Percentiles rank a stretch among this genome's conserved stretches.
Conservation (phyloP, 1,284 basidiomycete genomes). For the Moniliella sp. region DNA sequence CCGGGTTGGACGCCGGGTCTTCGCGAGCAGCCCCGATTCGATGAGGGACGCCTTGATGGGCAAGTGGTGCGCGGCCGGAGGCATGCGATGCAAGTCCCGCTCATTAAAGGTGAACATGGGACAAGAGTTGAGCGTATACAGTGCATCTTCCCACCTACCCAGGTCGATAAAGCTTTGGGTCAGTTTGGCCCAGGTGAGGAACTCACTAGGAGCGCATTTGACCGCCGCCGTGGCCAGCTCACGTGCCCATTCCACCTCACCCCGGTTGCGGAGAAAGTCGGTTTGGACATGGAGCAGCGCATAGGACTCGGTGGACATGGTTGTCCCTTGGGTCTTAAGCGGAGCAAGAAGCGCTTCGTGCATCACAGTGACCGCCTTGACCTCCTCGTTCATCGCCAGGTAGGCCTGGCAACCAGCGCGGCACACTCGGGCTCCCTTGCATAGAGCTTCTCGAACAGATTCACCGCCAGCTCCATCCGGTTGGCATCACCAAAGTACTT, state of each 20-base stretch:
- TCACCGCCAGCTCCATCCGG: slow-evolving; percentile 63
- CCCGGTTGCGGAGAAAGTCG: slow-evolving; percentile 69
- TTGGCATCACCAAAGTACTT: slow-evolving; percentile 90
- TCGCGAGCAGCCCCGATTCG: slow-evolving; percentile 45
- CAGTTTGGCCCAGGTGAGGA: slow-evolving; percentile 92
- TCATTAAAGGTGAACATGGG: slow-evolving; percentile 99
- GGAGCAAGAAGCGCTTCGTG: slow-evolving; percentile 57
- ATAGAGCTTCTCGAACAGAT: slow-evolving; percentile 76
- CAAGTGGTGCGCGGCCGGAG: slow-evolving; percentile 60
- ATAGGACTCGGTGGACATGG: slow-evolving; percentile 69
- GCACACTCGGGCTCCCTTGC: slow-evolving; percentile 71
- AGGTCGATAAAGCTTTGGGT: slow-evolving; percentile 82
- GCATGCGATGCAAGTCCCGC: slow-evolving; percentile 69
- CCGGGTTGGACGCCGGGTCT: slow-evolving; percentile 51
- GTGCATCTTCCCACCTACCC: slow-evolving; percentile 61
- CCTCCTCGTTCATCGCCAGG: slow-evolving; percentile 83
- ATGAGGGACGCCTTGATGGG: slow-evolving; percentile 66
- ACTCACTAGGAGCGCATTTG: slow-evolving; percentile 90
- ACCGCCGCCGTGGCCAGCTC: slow-evolving; percentile 77
- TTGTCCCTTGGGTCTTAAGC: too few species aligned
- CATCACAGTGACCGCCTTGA: slow-evolving; percentile 90
- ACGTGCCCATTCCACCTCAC: slow-evolving; percentile 55
- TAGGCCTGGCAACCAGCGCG: slow-evolving; percentile 69
- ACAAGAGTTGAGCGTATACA: slow-evolving; percentile 89
- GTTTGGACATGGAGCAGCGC: slow-evolving; percentile 80